Evolutionary conservation across 129 eudicot species (phyloP), one percentile per base, ranked within the genome.

Genomic region (Escallonia rubra): DNA sequence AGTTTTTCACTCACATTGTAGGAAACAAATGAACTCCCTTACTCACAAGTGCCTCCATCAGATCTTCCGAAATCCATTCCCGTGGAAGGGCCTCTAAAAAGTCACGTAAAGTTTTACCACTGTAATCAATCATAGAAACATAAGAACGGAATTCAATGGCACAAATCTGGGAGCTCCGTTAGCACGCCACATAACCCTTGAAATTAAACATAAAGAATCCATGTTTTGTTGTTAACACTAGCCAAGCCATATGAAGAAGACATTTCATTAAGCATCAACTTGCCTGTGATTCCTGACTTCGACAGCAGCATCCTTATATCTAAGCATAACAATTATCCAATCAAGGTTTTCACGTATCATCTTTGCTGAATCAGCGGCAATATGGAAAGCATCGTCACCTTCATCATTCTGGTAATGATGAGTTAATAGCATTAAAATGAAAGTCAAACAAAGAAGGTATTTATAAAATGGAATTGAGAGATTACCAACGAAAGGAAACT

Each of bases 41-140:
- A 70, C 76, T 83, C 63, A 74, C 66, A 63, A 93, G 90, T 52
- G 99, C 92, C 72, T 89, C 99, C 88, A 84, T 89, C 71, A 93
- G 52, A 75, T 93, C 96, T 79, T 93, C 99, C 66, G 99, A 93
- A 75, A 93, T 93, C 99, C 99, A 93, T 75, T 93, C 99, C 63
- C 99, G 86, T 2, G 99, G 99, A 76, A 93, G 90, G 63, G 95
- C 83, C 85, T 93, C 99, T 83, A 93, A 85, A 70, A 82, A 93
- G 80, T 93, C 99, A 62, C 96, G 80, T 41, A 89, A 73, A 41
- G 96, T 89, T 92, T 80, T 89, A 67, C 99, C 99, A 82, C 99
- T 93, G 90, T 44, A 46, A 78, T 41, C 63, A 71, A 73, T 56
- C 71, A 77, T 38, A 76, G 60, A 63, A 51, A 63, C 54, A 66